phyloP scores from a whole-genome alignment of 116 monocot genomes.

The Papilionanthe hybrid region DNA sequence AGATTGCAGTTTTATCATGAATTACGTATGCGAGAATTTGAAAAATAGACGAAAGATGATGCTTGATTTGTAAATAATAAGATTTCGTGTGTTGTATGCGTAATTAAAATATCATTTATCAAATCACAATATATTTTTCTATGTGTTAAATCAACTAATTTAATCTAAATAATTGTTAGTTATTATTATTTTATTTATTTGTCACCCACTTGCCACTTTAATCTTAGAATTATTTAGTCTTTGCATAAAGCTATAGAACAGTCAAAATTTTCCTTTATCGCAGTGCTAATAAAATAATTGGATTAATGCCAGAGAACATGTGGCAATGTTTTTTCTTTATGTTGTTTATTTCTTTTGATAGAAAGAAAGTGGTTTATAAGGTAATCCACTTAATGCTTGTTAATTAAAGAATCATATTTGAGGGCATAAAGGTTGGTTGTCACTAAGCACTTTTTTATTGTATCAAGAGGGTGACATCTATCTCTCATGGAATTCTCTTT shows the following conservation, averaged over 20 bases:
- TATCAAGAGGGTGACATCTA: not conserved
- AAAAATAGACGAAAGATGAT: too few species aligned
- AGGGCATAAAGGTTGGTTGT: not conserved
- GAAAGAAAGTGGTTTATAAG: not conserved
- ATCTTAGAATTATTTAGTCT: too few species aligned
- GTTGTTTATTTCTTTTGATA: not conserved
- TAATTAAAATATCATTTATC: too few species aligned
- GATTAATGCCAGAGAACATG: not conserved
- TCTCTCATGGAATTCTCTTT: not conserved
- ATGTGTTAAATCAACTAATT: too few species aligned
- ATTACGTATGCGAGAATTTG: too few species aligned
- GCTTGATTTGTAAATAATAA: too few species aligned
- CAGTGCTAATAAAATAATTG: not conserved
- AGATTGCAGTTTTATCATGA: too few species aligned
- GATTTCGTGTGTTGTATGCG: too few species aligned
- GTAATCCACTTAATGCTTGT: constrained; percentile 2
- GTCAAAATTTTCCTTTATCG: not conserved
- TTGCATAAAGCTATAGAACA: not conserved
- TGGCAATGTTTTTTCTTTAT: not conserved
- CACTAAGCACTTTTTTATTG: constrained; percentile 3
- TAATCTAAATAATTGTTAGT: too few species aligned
- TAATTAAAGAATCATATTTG: not conserved
- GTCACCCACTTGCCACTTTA: too few species aligned
- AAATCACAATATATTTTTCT: too few species aligned
- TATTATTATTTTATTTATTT: too few species aligned